These are phyloP conservation scores for Macrocybe gigantea DNA, from an alignment of 768 basidiomycete genomes.

Conservation along the genomic window DNA sequence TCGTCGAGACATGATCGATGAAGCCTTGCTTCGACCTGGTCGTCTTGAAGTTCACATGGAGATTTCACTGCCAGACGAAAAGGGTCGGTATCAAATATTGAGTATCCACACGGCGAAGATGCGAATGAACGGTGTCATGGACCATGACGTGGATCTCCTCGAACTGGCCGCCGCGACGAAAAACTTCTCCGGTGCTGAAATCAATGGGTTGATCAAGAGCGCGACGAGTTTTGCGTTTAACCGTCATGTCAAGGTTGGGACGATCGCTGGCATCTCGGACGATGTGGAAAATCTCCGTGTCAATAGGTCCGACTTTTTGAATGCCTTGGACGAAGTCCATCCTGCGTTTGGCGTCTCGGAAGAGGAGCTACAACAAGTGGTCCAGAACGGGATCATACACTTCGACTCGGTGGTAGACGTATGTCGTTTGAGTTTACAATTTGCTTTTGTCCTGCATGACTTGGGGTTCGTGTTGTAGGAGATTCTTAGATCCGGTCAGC, in stretches of 20 bases:
- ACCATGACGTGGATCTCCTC: conserved; percentile 69
- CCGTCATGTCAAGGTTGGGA: conserved; percentile 95
- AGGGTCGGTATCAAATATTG: conserved; percentile 89
- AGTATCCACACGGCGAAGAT: conserved; percentile 95
- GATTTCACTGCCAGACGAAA: conserved; percentile 93
- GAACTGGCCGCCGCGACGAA: conserved; percentile 86
- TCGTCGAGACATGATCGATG: conserved; percentile 97
- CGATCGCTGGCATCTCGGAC: conserved; percentile 93
- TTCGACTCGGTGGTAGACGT: conserved; percentile 75
- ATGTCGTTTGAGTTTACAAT: conserved; percentile 20
- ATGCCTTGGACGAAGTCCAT: conserved; percentile 89
- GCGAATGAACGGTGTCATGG: conserved; percentile 89
- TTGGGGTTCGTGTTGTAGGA: conserved; percentile 45
- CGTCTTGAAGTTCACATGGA: conserved; percentile 99
- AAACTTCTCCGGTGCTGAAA: conserved; percentile 98
- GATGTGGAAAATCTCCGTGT: conserved; percentile 93
- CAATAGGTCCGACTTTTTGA: conserved; percentile 79
- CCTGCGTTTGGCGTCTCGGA: conserved; percentile 98
- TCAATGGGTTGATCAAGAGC: conserved; percentile 93
- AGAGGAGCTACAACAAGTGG: conserved; percentile 88
- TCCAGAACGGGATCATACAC: conserved; percentile 96
- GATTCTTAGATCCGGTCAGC: conserved; percentile 76
- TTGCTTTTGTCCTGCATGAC: not conserved
- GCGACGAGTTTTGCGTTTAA: conserved; percentile 98
- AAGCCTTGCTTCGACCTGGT: conserved; percentile 93